Percentiles rank a stretch among this genome's conserved stretches.
Conservation (phyloP, 805 yeast genomes). For the Wickerhamiella occidentalis region DNA sequence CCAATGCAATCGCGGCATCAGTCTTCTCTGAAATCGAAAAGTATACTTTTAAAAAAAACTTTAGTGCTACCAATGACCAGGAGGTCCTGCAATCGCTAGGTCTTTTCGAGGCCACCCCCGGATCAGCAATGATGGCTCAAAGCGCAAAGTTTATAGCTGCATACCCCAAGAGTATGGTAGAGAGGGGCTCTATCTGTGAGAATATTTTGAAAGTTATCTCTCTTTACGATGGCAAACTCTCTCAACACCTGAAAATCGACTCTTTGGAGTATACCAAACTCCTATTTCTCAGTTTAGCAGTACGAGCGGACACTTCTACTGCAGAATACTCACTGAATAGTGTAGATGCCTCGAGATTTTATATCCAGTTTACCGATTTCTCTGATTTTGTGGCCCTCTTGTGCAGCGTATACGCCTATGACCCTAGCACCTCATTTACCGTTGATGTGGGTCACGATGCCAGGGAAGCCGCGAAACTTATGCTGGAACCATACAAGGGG, state of each 20-base stretch:
- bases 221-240: slow-evolving; percentile 16
- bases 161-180: slow-evolving; percentile 3
- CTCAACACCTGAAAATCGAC: slow-evolving; percentile 7
- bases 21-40: slow-evolving; percentile 5
- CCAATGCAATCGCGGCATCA: background rate
- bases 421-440: slow-evolving; percentile 11
- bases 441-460: background rate
- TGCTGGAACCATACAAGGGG: slow-evolving; percentile 15
- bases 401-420: slow-evolving; percentile 17
- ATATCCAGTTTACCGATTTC: slow-evolving; percentile 18
- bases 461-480: slow-evolving; percentile 3
- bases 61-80: background rate
- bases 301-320: background rate
- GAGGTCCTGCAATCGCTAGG: slow-evolving; percentile 2
- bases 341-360: slow-evolving; percentile 7
- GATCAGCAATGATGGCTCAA: slow-evolving; percentile 14
- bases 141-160: slow-evolving; percentile 16
- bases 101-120: slow-evolving; percentile 1
- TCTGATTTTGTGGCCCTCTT: slow-evolving; percentile 13
- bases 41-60: background rate
- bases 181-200: background rate
- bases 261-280: slow-evolving; percentile 6
- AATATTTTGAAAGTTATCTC: slow-evolving; percentile 13
- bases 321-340: background rate
- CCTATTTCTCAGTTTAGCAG: slow-evolving; percentile 17